Conservation (phyloP, 2,329 filamentous ascomycete genomes). For the Cercospora sesami region DNA sequence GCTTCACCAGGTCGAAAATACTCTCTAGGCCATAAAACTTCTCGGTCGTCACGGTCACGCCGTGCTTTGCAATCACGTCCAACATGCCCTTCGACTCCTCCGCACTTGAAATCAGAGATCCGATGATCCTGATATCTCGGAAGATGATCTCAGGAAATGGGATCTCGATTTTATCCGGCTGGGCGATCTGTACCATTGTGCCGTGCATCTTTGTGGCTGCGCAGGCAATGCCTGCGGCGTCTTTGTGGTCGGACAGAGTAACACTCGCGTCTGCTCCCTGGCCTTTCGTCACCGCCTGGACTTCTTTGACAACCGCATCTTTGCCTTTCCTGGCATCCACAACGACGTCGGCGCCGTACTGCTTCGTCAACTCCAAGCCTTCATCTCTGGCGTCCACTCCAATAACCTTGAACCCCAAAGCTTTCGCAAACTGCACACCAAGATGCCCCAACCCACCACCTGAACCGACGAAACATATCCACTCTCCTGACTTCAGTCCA, state of each 20-base stretch:
- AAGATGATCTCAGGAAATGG: conserved; percentile 54
- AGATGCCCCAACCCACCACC: conserved; percentile 58
- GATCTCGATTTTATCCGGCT: conserved; percentile 45
- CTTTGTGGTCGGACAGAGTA: conserved; percentile 55
- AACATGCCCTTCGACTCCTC: conserved; percentile 40
- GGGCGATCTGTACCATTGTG: conserved; percentile 60
- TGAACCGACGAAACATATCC: conserved; percentile 48
- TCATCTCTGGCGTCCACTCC: conserved; percentile 58
- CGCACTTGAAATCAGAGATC: conserved; percentile 40
- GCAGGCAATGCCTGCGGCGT: conserved; percentile 53
- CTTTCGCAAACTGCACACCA: conserved; percentile 54
- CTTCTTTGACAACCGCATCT: conserved; percentile 50
- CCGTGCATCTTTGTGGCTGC: conserved; percentile 62
- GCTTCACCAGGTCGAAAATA: conserved; percentile 52
- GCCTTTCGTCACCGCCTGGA: conserved; percentile 52
- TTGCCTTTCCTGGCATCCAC: conserved; percentile 55
- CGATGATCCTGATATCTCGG: conserved; percentile 54
- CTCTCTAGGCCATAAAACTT: conserved; percentile 55
- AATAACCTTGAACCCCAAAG: conserved; percentile 53
- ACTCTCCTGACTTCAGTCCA: conserved; percentile 43
- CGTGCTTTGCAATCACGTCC: conserved; percentile 39
- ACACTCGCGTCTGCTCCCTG: conserved; percentile 55
- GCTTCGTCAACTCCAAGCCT: conserved; percentile 51
- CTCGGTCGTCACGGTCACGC: conserved; percentile 54
- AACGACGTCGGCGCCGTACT: conserved; percentile 54